Evolutionary conservation across 306 rosid genomes (phyloP).

Genomic region (Citrullus amarus): DNA sequence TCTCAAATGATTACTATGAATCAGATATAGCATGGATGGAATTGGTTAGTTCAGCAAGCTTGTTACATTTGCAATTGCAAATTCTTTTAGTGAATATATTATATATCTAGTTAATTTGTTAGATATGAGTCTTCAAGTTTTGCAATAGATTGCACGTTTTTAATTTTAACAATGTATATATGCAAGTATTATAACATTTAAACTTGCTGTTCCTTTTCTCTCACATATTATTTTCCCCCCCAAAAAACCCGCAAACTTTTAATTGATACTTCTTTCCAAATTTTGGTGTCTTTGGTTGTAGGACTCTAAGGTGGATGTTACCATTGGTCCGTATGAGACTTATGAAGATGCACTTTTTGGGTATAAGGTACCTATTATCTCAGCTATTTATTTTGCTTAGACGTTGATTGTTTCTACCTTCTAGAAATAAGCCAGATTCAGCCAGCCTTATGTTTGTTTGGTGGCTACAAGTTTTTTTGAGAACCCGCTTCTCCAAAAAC

Average conservation of each 20-base stretch:
- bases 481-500: not conserved
- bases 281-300: conserved; percentile 14
- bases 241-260: not conserved
- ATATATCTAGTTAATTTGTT: not conserved
- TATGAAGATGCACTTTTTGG: conserved; percentile 86
- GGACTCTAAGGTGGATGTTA: conserved; percentile 85
- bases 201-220: not conserved
- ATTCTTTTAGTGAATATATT: not conserved
- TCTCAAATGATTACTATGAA: conserved; percentile 79
- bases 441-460: not conserved
- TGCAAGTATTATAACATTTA: not conserved
- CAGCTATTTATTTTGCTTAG: not conserved
- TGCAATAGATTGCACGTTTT: not conserved
- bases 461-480: not conserved
- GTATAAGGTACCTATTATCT: conserved; percentile 47
- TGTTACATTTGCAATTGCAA: not conserved
- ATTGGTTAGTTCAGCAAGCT: conserved; percentile 54
- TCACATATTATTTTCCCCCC: not conserved
- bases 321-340: conserved; percentile 95
- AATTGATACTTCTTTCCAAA: not conserved
- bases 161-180: not conserved
- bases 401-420: not conserved
- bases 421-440: not conserved
- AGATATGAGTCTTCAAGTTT: not conserved
- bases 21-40: conserved; percentile 92